Conservation (phyloP, 345 rosid species). For the Linum lewisii region DNA sequence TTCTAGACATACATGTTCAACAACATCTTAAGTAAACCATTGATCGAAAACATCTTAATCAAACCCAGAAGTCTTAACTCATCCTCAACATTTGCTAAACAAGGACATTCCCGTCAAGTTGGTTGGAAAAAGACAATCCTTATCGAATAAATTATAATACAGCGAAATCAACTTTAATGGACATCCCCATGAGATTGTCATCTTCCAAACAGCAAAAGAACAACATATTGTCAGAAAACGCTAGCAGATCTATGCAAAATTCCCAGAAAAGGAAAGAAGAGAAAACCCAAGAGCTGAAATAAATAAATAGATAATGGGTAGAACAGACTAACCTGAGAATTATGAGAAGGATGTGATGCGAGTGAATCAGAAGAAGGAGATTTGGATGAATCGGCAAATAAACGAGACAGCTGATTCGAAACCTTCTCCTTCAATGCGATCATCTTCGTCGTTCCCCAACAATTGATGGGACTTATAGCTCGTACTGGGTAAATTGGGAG, state of each 20-base stretch:
- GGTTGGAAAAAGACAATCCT: background rate
- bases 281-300: background rate
- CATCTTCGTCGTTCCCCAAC: constrained; percentile 25
- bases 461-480: too few relatives aligned
- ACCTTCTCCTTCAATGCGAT: constrained; percentile 57
- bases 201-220: too few relatives aligned
- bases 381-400: constrained; percentile 45
- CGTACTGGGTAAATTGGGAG: background rate
- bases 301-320: background rate
- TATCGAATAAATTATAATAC: background rate
- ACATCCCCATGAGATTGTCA: background rate
- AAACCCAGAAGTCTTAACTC: background rate
- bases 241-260: background rate
- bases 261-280: background rate
- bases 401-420: constrained; percentile 58
- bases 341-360: constrained; percentile 13
- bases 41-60: background rate
- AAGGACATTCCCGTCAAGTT: background rate
- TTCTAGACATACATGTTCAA: background rate
- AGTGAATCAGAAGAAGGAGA: constrained; percentile 29
- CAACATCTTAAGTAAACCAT: background rate
- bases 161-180: background rate
- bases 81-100: background rate
- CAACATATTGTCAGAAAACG: background rate
- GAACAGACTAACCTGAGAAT: constrained; percentile 33